Evolutionary conservation across 2,329 filamentous ascomycete species (phyloP), one percentile per base, ranked within the genome.

Genomic region (Phymatotrichopsis omnivora): DNA sequence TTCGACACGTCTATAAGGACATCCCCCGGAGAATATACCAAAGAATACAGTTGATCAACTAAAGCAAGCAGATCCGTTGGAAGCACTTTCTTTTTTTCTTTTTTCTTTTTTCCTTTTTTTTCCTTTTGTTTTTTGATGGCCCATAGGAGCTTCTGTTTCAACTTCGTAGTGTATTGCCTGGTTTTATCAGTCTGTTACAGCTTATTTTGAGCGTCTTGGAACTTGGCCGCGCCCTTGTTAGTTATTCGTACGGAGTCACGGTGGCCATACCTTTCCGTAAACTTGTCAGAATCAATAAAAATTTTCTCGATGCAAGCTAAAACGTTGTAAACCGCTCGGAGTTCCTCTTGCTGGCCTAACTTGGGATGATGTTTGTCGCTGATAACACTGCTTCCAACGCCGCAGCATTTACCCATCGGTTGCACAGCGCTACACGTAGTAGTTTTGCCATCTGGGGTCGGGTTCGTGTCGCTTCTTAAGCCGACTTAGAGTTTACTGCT

Each of bases 121-220:
- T n/a, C n/a, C n/a, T n/a, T n/a, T n/a, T n/a, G n/a, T 10, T 39
- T 27, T 4, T 27, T 16, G 6, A 39, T 17, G 6, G 23, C 36
- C 36, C 36, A 39, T 8, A 39, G 20, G n/a, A 20, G 25, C 19
- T 36, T 36, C 7, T n/a, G 33, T n/a, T n/a, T n/a, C n/a, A 16
- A 10, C 7, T 11, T 12, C 7, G 7, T 17, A 35, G 6, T 12
- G 6, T 12, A 22, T 5, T 16, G 12, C 7, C 16, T 35, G 12
- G 12, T 17, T 20, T 20, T 16, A 19, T 8, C 10, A 19, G 17
- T 16, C 12, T 16, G 31, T 16, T 34, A 19, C 3, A 16, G 10
- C 16, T 8, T 12, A 20, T 4, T 10, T 10, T 3, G 5, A 19
- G 7, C 24, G 16, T 22, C 24, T 7, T 2, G 7, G 11, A 20